phyloP scores from a whole-genome alignment of 148 eudicot species.

The Persicaria tinctoria region DNA sequence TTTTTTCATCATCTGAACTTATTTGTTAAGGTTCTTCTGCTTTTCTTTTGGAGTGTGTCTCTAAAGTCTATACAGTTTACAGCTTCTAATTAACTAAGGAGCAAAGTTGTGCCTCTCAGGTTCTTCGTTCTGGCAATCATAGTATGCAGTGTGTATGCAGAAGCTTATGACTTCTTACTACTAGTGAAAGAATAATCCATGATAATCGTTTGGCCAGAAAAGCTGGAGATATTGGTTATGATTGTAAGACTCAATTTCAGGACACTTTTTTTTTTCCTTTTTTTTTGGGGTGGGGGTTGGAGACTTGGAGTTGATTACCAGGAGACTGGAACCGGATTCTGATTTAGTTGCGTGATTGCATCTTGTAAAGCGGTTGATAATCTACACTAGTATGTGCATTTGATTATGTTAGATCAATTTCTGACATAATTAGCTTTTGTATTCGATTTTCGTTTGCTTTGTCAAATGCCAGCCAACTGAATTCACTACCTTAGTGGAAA shows the following conservation, averaged over 20 bases:
- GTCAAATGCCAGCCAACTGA: not conserved
- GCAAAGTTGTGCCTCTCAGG: not conserved
- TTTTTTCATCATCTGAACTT: not conserved
- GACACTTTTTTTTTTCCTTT: too few relatives aligned
- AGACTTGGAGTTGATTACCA: not conserved
- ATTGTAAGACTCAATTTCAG: too few relatives aligned
- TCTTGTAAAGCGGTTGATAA: not conserved
- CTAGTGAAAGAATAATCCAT: not conserved
- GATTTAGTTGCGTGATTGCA: not conserved
- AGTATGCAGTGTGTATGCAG: not conserved
- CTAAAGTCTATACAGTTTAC: not conserved
- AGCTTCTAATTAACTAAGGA: not conserved
- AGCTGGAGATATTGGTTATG: too few relatives aligned
- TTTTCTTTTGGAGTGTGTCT: not conserved
- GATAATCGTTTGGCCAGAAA: too few relatives aligned
- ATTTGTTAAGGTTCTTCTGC: not conserved
- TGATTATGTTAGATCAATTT: not conserved
- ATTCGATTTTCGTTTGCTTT: not conserved
- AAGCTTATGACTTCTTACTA: not conserved
- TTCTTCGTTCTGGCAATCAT: not conserved
- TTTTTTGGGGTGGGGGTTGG: too few relatives aligned
- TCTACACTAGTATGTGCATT: not conserved
- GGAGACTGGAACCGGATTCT: not conserved
- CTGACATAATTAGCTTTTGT: constrained; percentile 1
- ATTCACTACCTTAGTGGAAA: not conserved